Conservation (phyloP, 2,329 filamentous ascomycete genomes). For the Fusarium anguioides region DNA sequence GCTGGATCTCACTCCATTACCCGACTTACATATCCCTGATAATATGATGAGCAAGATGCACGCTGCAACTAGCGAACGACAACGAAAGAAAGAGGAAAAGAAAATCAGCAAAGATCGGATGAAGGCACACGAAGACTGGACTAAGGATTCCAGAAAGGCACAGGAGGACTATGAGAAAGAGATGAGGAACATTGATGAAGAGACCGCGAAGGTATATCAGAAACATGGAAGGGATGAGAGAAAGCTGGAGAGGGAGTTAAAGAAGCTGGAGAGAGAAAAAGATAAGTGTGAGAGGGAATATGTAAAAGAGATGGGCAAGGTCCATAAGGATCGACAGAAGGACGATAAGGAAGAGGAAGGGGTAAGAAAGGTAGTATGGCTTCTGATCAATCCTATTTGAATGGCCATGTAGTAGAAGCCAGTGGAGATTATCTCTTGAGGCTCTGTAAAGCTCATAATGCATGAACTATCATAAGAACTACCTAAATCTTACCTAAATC, state of each 20-base stretch:
- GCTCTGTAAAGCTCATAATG: no score
- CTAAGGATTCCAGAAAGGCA: background rate
- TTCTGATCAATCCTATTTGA: background rate
- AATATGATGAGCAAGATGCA: background rate
- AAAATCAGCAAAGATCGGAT: background rate
- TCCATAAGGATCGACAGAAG: background rate
- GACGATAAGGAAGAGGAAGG: constrained; percentile 4
- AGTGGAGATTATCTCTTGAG: no score
- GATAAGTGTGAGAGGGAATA: background rate
- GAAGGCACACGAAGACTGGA: background rate
- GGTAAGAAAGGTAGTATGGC: background rate
- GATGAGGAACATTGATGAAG: background rate
- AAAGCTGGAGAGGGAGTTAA: background rate
- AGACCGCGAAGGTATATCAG: background rate
- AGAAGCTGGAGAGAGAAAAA: background rate
- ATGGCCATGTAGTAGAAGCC: no score
- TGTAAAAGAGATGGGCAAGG: background rate
- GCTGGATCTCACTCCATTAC: background rate
- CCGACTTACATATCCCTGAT: background rate
- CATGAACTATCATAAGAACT: no score
- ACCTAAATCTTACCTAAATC: no score
- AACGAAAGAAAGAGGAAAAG: background rate
- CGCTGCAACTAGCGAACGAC: background rate
- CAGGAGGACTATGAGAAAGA: background rate
- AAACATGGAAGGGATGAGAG: background rate